Conservation (phyloP, 2,329 filamentous ascomycete species). For the Colletotrichum graminicola region DNA sequence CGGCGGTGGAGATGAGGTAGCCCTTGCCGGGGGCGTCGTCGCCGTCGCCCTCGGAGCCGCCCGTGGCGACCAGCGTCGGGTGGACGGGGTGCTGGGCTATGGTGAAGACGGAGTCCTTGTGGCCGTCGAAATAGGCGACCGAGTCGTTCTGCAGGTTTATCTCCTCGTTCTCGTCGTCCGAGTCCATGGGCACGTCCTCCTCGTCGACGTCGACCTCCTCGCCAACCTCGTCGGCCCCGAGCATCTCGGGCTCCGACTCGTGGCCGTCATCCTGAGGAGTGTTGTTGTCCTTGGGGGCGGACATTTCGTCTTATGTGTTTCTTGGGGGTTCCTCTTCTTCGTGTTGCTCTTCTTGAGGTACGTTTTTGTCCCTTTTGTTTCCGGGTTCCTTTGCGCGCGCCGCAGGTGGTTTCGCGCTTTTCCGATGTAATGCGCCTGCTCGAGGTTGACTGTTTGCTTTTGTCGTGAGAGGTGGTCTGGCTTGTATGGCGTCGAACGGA, state of each 20-base stretch:
- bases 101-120: constrained; percentile 93
- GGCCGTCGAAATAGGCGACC: constrained; percentile 88
- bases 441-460: not conserved
- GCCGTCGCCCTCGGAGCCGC: constrained; percentile 74
- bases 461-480: not conserved
- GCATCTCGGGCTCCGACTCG: constrained; percentile 70
- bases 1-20: constrained; percentile 84
- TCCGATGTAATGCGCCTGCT: constrained; percentile 16
- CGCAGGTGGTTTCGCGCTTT: constrained; percentile 1
- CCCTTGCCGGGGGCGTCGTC: constrained; percentile 79
- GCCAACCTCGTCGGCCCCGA: constrained; percentile 81
- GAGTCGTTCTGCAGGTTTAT: constrained; percentile 92
- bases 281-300: constrained; percentile 25
- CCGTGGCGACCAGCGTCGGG: constrained; percentile 84
- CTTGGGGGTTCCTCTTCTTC: not conserved
- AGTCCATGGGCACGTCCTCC: constrained; percentile 86
- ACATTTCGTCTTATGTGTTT: constrained; percentile 24
- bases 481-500: not conserved
- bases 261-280: constrained; percentile 30
- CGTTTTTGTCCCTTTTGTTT: not conserved
- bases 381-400: not conserved
- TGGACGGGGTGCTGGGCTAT: constrained; percentile 91
- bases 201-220: constrained; percentile 74
- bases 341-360: not conserved
- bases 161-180: constrained; percentile 76